phyloP scores from a whole-genome alignment of 2,329 filamentous ascomycete genomes.

The Pestalotiopsis sp. region DNA sequence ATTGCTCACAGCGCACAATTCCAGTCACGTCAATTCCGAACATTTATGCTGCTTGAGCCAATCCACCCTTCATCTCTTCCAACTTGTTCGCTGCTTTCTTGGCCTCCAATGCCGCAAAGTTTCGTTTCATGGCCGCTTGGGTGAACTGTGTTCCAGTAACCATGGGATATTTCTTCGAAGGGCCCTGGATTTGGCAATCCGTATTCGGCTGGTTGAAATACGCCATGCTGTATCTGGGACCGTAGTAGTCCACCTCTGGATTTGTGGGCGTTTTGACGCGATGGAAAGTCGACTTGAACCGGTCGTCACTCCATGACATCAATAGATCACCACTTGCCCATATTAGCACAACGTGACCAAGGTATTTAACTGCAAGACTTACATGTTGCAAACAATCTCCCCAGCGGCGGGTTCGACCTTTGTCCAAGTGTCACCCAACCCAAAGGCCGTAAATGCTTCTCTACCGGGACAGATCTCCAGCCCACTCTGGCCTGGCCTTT shows the following conservation, averaged over 20 bases:
- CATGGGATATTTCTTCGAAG: conserved; percentile 60
- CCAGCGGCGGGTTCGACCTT: conserved; percentile 56
- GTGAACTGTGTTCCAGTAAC: conserved; percentile 65
- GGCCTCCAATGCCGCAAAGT: conserved; percentile 53
- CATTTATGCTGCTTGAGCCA: neutral
- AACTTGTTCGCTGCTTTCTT: conserved; percentile 37
- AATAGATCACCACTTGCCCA: conserved; percentile 56
- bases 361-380: conserved; percentile 12
- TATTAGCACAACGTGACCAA: neutral
- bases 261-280: conserved; percentile 63
- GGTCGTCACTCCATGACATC: conserved; percentile 68
- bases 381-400: conserved; percentile 65
- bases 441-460: conserved; percentile 61
- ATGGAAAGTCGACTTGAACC: conserved; percentile 68
- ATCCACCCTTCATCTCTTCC: conserved; percentile 2
- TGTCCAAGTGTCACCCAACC: conserved; percentile 62
- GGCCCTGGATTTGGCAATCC: conserved; percentile 61
- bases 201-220: conserved; percentile 67
- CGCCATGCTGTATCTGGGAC: conserved; percentile 64
- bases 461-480: conserved; percentile 67
- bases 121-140: conserved; percentile 54
- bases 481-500: conserved; percentile 60
- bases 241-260: conserved; percentile 53
- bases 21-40: neutral
- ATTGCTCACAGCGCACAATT: too few relatives aligned